These are phyloP conservation scores for Begonia loranthoides DNA, from an alignment of 306 rosid genomes.

Conservation along the genomic window DNA sequence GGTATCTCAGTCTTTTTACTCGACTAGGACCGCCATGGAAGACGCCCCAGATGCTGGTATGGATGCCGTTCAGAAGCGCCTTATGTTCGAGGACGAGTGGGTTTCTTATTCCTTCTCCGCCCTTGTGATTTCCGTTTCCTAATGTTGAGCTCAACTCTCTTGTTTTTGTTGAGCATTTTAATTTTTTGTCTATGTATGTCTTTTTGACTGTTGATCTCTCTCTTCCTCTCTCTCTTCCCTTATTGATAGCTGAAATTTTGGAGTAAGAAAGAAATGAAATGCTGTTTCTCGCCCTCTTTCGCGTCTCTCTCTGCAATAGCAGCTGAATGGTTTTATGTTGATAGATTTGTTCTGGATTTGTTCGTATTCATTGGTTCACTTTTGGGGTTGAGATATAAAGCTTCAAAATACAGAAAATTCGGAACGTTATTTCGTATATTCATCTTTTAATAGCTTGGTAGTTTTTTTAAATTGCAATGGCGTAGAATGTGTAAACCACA, in stretches of 20 bases:
- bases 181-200: background rate
- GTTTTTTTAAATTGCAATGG: too few species aligned
- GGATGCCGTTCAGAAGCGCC: slow-evolving; percentile 98
- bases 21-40: slow-evolving; percentile 33
- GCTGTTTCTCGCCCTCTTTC: too few species aligned
- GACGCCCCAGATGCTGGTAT: slow-evolving; percentile 56
- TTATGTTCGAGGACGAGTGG: slow-evolving; percentile 94
- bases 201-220: background rate
- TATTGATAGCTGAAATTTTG: background rate
- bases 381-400: too few species aligned
- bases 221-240: background rate
- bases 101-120: slow-evolving; percentile 13
- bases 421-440: too few species aligned
- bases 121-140: background rate
- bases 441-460: too few species aligned
- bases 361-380: too few species aligned
- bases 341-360: too few species aligned
- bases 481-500: too few species aligned
- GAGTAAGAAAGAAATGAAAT: background rate
- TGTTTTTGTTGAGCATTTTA: background rate
- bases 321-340: too few species aligned
- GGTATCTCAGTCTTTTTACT: slow-evolving; percentile 17
- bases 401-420: too few species aligned
- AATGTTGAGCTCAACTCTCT: too few species aligned
- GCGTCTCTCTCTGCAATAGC: too few species aligned